Conservation (phyloP, 192 early-diverging fungal species). For the Chytriomyces confervae region DNA sequence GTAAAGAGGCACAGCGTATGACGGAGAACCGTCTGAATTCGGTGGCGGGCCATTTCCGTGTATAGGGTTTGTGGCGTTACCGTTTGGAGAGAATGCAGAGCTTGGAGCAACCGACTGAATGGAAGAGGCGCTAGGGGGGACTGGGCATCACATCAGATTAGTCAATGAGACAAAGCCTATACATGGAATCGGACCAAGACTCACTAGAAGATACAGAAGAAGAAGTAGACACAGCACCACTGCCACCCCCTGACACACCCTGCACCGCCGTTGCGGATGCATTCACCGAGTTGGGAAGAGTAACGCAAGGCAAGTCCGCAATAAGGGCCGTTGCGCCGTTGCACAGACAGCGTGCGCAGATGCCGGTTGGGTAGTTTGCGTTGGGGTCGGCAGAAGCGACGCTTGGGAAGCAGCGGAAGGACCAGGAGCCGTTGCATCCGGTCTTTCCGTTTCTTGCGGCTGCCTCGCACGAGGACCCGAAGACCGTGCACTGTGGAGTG, state of each 20-base stretch:
- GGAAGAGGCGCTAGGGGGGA: too few species aligned
- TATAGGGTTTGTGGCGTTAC: too few species aligned
- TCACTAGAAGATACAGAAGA: background rate
- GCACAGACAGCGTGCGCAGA: constrained; percentile 37
- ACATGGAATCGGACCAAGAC: background rate
- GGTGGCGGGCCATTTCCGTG: too few species aligned
- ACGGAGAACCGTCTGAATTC: too few species aligned
- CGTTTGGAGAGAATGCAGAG: too few species aligned
- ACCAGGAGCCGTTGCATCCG: background rate
- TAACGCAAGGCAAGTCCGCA: constrained; percentile 12
- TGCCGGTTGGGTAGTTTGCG: constrained; percentile 10
- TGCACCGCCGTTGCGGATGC: background rate
- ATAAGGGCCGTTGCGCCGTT: constrained; percentile 6
- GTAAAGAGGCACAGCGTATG: constrained; percentile 16
- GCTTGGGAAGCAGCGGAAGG: background rate
- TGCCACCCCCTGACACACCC: constrained; percentile 7
- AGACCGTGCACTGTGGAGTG: background rate
- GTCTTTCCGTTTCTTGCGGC: background rate
- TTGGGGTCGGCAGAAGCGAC: background rate
- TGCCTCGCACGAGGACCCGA: background rate
- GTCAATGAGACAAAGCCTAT: background rate
- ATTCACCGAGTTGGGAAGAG: background rate
- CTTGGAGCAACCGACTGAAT: too few species aligned
- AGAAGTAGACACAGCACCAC: background rate
- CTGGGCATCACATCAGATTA: too few species aligned